Conservation (phyloP, 1,284 basidiomycete species). For the Papiliotrema terrestris region DNA sequence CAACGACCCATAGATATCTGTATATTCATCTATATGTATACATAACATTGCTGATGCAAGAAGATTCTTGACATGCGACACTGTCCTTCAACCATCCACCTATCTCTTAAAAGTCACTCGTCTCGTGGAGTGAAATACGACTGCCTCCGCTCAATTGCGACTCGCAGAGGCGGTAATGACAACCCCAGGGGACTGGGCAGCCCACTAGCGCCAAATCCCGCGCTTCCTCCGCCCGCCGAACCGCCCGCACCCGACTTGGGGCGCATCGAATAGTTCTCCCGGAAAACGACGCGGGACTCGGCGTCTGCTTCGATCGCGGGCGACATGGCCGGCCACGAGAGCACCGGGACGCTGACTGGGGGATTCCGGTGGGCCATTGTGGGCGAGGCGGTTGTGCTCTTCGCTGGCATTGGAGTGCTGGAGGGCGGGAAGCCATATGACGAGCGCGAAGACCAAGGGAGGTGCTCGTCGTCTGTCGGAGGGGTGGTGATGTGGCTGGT, state of each 20-base stretch:
- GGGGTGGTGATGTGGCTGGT: conserved; percentile 4
- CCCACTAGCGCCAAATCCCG: background rate
- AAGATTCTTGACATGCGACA: no score
- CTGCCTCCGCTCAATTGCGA: conserved; percentile 2
- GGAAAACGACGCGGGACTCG: background rate
- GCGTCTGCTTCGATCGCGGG: conserved; percentile 2
- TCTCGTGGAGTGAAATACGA: conserved; percentile 6
- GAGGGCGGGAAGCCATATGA: conserved; percentile 7
- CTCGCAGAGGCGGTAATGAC: conserved; percentile 3
- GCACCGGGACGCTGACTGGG: background rate
- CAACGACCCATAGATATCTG: no score
- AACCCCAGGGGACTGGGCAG: background rate
- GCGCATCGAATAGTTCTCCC: background rate
- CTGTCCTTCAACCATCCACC: no score
- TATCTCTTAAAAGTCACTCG: no score
- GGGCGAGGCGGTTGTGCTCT: background rate
- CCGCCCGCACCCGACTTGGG: background rate
- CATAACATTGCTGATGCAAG: no score
- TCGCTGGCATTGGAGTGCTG: background rate
- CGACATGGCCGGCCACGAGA: conserved; percentile 8
- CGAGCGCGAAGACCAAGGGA: conserved; percentile 1
- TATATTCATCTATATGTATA: no score
- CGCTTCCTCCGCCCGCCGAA: background rate
- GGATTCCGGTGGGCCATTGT: background rate
- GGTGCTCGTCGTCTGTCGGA: conserved; percentile 1